A percentile compares a stretch with the other conserved stretches of the same genome.
Conservation (phyloP, 495 filamentous ascomycete genomes). For the Aspergillus biplanus region DNA sequence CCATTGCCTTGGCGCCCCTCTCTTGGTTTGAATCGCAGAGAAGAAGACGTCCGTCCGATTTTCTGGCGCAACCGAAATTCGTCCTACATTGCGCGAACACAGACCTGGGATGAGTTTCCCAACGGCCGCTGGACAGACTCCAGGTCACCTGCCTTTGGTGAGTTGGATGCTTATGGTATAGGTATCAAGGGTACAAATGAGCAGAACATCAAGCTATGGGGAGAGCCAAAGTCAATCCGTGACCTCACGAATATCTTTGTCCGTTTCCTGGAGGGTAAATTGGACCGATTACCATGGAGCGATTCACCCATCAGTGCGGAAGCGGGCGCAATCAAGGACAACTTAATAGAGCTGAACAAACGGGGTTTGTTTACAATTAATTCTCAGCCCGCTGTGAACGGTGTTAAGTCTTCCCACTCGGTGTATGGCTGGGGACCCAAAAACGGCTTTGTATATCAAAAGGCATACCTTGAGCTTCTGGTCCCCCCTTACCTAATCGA, state of each 20-base stretch:
- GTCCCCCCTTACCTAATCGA: constrained; percentile 77
- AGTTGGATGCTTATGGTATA: constrained; percentile 94
- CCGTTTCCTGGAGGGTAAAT: constrained; percentile 75
- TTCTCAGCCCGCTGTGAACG: constrained; percentile 93
- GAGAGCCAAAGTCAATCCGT: constrained; percentile 73
- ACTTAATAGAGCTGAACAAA: constrained; percentile 79
- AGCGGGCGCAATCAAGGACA: constrained; percentile 72
- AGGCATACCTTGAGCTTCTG: constrained; percentile 93
- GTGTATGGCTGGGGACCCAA: constrained; percentile 92
- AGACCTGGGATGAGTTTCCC: constrained; percentile 99
- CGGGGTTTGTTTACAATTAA: constrained; percentile 94
- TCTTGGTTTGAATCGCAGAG: constrained; percentile 80
- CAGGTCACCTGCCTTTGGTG: constrained; percentile 94
- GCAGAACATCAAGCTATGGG: constrained; percentile 95
- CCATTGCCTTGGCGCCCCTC: constrained; percentile 94
- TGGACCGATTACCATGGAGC: constrained; percentile 91
- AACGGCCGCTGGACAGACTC: constrained; percentile 99
- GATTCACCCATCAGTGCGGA: constrained; percentile 84
- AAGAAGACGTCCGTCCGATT: constrained; percentile 96
- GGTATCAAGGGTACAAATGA: constrained; percentile 97
- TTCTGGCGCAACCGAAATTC: constrained; percentile 99
- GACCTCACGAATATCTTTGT: constrained; percentile 85
- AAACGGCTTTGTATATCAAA: constrained; percentile 98
- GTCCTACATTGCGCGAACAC: constrained; percentile 91
- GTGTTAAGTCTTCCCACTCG: constrained; percentile 84